Evolutionary conservation across 2,329 filamentous ascomycete species (phyloP).

Genomic region (Calonectria pteridis): DNA sequence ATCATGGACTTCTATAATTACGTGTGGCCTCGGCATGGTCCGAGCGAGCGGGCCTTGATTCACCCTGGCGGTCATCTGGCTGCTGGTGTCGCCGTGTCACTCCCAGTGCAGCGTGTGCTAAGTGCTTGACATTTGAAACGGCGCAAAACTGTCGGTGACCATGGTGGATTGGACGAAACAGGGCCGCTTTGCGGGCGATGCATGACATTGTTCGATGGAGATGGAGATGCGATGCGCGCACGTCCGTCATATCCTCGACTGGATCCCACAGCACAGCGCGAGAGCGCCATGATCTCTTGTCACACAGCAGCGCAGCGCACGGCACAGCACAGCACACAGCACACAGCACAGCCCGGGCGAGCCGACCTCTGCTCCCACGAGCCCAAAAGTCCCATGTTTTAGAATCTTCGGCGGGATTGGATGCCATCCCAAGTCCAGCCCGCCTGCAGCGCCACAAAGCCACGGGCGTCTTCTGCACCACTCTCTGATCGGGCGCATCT

Average conservation of each 20-base stretch:
- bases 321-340: conserved; percentile 5
- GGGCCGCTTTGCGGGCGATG: conserved; percentile 16
- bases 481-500: conserved; percentile 22
- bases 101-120: neutral
- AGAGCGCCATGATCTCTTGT: conserved; percentile 9
- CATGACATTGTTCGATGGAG: conserved; percentile 24
- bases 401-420: conserved; percentile 21
- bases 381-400: conserved; percentile 17
- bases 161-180: conserved; percentile 18
- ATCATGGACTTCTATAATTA: conserved; percentile 31
- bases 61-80: neutral
- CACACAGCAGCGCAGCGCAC: conserved; percentile 5
- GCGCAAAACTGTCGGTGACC: conserved; percentile 13
- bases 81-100: neutral
- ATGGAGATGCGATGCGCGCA: conserved; percentile 17
- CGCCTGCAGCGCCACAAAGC: conserved; percentile 23
- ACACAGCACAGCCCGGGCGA: conserved; percentile 26
- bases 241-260: neutral
- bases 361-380: neutral
- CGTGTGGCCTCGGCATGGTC: conserved; percentile 25
- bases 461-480: conserved; percentile 6
- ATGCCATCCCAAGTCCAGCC: conserved; percentile 11
- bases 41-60: neutral
- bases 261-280: conserved; percentile 5
- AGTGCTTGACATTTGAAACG: neutral